Percentiles rank a stretch among this genome's conserved stretches.
phyloP scores from a whole-genome alignment of 805 yeast genomes.

The Kluyveromyces siamensis region DNA sequence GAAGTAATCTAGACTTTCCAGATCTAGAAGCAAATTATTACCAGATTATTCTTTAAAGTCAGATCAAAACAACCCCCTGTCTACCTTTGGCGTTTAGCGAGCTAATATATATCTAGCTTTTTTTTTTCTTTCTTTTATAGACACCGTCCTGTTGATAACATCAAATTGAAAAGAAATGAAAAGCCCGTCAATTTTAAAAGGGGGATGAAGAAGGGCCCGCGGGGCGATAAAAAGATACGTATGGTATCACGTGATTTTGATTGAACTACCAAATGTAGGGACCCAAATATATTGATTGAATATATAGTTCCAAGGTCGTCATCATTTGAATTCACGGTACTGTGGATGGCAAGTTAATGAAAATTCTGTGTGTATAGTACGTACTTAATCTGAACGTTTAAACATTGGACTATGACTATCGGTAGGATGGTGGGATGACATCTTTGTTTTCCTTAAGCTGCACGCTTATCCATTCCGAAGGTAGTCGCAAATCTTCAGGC shows the following conservation, averaged over 20 bases:
- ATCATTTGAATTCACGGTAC: too few species aligned
- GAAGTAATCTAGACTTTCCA: too few species aligned
- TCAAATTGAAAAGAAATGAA: not conserved
- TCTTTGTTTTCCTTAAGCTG: conserved; percentile 45
- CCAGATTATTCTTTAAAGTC: too few species aligned
- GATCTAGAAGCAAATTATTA: too few species aligned
- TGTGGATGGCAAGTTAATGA: too few species aligned
- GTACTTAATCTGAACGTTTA: not conserved
- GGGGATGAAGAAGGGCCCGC: not conserved
- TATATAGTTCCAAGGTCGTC: too few species aligned
- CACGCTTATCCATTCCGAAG: conserved; percentile 80
- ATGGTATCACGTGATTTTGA: not conserved
- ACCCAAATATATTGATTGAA: too few species aligned
- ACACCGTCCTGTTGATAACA: not conserved
- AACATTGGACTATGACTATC: conserved; percentile 6
- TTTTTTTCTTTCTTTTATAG: too few species aligned
- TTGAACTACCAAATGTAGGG: not conserved
- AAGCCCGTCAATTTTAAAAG: not conserved
- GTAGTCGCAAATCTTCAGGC: not conserved
- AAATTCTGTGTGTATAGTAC: not conserved
- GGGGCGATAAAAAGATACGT: not conserved
- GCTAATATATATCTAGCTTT: not conserved
- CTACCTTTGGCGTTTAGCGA: too few species aligned
- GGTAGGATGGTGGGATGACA: conserved; percentile 31
- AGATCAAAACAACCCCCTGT: too few species aligned